Conservation (phyloP, 441 rosid species). For the Pelargonium citronellum region DNA sequence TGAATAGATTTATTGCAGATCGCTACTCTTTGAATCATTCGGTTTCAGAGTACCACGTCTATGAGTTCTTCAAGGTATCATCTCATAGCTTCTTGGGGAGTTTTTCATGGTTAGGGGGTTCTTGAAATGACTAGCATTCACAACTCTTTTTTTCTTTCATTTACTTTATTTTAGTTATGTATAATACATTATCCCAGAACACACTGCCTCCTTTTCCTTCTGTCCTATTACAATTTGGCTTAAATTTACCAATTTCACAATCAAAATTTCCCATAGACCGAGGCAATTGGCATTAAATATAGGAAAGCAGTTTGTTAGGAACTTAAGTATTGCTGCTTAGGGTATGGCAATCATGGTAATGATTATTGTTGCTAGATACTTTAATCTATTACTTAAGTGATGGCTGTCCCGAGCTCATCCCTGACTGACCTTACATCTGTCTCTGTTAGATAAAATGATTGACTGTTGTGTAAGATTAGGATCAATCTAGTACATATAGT, state of each 20-base stretch:
- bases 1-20: slow-evolving; percentile 85
- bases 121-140: background rate
- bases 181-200: background rate
- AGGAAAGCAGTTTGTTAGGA: background rate
- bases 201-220: background rate
- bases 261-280: background rate
- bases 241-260: slow-evolving; percentile 10
- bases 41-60: slow-evolving; percentile 86
- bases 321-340: background rate
- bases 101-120: slow-evolving; percentile 1
- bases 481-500: background rate
- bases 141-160: background rate
- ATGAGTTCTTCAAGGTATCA: slow-evolving; percentile 88
- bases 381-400: background rate
- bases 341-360: background rate
- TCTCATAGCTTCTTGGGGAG: background rate
- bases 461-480: background rate
- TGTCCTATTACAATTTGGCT: background rate
- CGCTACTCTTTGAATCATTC: slow-evolving; percentile 67
- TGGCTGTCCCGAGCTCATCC: background rate
- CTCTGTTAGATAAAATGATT: background rate
- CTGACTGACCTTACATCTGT: background rate
- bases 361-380: background rate
- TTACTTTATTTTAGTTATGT: background rate
- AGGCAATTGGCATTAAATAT: background rate